Evolutionary conservation across 495 filamentous ascomycete genomes (phyloP).

Genomic region (Penicillium riverlandense): DNA sequence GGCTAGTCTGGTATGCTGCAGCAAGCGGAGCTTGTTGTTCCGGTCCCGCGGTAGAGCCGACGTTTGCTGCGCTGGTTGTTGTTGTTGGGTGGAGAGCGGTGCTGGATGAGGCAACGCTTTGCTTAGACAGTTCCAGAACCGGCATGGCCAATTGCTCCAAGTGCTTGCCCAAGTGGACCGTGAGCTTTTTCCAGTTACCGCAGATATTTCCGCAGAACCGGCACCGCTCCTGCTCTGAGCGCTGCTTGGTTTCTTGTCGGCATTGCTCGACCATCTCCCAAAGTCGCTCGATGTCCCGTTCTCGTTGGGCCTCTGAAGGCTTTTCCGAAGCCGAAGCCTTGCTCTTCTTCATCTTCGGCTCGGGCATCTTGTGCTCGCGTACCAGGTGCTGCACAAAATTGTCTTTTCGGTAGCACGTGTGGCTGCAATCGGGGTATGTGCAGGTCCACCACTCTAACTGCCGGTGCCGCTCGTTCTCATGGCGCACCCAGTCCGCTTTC

Average conservation of each 20-base stretch:
- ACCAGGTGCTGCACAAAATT: constrained; percentile 95
- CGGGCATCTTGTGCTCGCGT: constrained; percentile 82
- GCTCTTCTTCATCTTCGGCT: constrained; percentile 54
- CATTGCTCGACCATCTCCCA: constrained; percentile 77
- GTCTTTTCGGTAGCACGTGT: constrained; percentile 84
- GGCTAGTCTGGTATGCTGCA: constrained; percentile 1
- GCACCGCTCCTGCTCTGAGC: constrained; percentile 75
- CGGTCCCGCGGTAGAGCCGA: constrained; percentile 4
- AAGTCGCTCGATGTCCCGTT: constrained; percentile 50
- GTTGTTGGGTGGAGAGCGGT: constrained; percentile 1
- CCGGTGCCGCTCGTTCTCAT: constrained; percentile 90
- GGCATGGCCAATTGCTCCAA: constrained; percentile 93
- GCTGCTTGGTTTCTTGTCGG: constrained; percentile 57
- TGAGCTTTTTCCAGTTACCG: constrained; percentile 88
- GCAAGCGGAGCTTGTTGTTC: constrained; percentile 2
- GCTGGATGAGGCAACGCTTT: constrained; percentile 18
- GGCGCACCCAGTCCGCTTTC: constrained; percentile 95
- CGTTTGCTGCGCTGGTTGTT: background rate
- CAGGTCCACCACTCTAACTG: constrained; percentile 93
- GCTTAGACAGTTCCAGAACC: constrained; percentile 62
- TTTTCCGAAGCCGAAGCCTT: constrained; percentile 21
- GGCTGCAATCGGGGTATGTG: constrained; percentile 69
- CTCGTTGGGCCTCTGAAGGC: constrained; percentile 41
- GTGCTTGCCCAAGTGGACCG: constrained; percentile 90
- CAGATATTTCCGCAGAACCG: constrained; percentile 83